Base-by-base conservation (phyloP, 768 basidiomycete species). In the Lactarius evosmus region DNA sequence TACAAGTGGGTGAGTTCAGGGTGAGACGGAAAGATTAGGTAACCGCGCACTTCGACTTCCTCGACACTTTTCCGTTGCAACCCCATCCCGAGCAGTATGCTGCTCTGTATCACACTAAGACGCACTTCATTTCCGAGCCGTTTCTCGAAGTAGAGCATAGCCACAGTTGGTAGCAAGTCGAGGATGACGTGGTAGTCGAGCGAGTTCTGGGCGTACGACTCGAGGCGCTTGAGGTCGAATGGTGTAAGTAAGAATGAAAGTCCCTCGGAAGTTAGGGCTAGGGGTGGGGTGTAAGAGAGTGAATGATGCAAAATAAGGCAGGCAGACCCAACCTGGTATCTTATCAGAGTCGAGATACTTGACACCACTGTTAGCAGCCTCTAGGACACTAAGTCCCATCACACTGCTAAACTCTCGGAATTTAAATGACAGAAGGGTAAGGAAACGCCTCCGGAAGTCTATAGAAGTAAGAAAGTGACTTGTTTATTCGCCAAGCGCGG, bases 121-220 rank as follows among this genome's bases (percentile, higher is more conserved):
- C 76, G 83, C 22, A 90, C 77, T 19, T 87, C 86, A 5, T 79
- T 80, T 1, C 85, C 86, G 3, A 90, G 74, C 34, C 86, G 82
- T 68, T 80, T 82, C 69, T 93, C 85, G 74, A 98, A 99, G 77
- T 89, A 96, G 16, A 98, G 79, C n/a, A 82, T 76, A 3, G 93
- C 86, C 40, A 94, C 76, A 0, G 79, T 82, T 0, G 97, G 96
- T 17, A 99, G 80, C 29, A 98, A 80, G 74, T 99, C 97, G 44
- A 98, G 81, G 61, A 98, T 84, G 69, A 96, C 93, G 72, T 98
- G 97, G 70, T 96, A 98, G 75, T 98, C 97, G 46, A 98, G 82
- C 85, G 90, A 88, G 72, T 94, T 94, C 74, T 97, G 95, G 0
- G 94, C 90, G 68, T 99, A 99, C 6, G 96, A 91, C 69, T 95